Evolutionary conservation across 2,329 filamentous ascomycete species (phyloP).

Genomic region (Venturia pyrina): DNA sequence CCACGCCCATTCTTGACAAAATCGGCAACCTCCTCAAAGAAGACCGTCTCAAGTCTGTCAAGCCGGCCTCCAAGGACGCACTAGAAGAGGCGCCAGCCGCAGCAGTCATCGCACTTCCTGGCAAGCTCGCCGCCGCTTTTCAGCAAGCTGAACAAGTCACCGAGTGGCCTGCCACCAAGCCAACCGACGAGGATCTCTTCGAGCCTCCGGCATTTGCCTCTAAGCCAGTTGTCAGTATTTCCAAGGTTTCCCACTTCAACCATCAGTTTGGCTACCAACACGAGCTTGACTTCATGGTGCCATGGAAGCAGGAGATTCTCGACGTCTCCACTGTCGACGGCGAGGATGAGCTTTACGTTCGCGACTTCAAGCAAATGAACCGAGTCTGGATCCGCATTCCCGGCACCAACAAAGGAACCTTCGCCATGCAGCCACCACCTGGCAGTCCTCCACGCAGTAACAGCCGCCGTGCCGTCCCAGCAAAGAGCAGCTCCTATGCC

Average conservation of each 20-base stretch:
- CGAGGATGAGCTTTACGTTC: background rate
- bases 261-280: conserved; percentile 9
- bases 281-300: background rate
- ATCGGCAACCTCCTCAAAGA: background rate
- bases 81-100: background rate
- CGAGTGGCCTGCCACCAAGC: background rate
- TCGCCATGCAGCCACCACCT: background rate
- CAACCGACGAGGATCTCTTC: conserved; percentile 6
- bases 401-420: background rate
- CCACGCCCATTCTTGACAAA: background rate
- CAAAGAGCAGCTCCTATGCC: background rate
- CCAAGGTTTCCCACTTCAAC: conserved; percentile 4
- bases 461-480: background rate
- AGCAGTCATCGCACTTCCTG: conserved; percentile 2
- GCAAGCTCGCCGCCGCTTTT: background rate
- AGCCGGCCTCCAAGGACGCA: background rate
- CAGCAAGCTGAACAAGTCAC: background rate
- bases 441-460: background rate
- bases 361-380: background rate
- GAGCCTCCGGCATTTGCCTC: conserved; percentile 10
- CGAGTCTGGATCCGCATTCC: background rate
- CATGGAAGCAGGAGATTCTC: background rate
- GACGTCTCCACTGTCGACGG: background rate
- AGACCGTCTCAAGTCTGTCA: background rate
- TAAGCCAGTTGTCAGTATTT: conserved; percentile 1